Evolutionary conservation across 2,329 filamentous ascomycete genomes (phyloP).

Genomic region (Aureobasidium sp.): DNA sequence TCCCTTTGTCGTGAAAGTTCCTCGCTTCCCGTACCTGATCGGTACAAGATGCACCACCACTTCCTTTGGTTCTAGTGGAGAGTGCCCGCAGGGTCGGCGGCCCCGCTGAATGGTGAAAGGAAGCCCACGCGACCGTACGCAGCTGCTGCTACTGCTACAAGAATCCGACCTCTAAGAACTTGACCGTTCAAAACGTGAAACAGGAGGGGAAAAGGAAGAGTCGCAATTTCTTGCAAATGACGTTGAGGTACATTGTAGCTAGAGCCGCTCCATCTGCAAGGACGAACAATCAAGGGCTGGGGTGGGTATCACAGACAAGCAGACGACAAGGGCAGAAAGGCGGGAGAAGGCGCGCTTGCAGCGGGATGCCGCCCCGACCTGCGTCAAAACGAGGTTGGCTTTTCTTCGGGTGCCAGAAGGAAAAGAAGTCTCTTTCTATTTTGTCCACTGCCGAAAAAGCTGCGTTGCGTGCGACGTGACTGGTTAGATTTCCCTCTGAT

Average conservation of each 20-base stretch:
- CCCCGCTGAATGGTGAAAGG: background rate
- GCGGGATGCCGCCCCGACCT: background rate
- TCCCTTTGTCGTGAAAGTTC: conserved; percentile 4
- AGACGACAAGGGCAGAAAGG: conserved; percentile 11
- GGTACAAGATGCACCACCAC: background rate
- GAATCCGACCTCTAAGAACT: background rate
- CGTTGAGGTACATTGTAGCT: conserved; percentile 5
- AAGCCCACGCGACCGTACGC: background rate
- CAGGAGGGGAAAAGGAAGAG: background rate
- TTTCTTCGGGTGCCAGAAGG: background rate
- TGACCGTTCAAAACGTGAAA: background rate
- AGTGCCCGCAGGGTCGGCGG: background rate
- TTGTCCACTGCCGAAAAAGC: conserved; percentile 1
- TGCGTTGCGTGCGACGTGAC: conserved; percentile 8
- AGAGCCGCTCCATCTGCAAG: conserved; percentile 12
- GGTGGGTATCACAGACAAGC: background rate
- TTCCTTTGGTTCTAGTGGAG: background rate
- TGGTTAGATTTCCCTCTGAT: background rate
- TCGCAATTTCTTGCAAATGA: background rate
- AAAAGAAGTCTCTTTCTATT: background rate
- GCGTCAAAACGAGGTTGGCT: conserved; percentile 3
- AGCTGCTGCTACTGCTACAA: background rate
- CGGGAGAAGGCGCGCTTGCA: conserved; percentile 12
- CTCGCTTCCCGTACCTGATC: conserved; percentile 6
- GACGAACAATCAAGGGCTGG: conserved; percentile 6